Evolutionary conservation across 1,284 basidiomycete species (phyloP), one percentile per base, ranked within the genome.

Genomic region (Ustilago esculenta): DNA sequence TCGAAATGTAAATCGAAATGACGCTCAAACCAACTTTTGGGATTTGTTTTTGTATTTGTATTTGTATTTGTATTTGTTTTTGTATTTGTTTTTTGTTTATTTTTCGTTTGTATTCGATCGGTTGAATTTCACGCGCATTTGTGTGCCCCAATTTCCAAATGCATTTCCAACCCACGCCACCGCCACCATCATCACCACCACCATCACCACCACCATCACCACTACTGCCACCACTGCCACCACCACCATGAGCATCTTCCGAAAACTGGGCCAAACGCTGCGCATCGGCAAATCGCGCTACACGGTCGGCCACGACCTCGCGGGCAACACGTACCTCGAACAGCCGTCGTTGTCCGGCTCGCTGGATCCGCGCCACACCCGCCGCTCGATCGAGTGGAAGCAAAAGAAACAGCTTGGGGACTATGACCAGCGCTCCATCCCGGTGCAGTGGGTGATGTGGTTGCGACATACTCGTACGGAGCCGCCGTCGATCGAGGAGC

Each of bases 361-460:
- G 12, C 32, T 39, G 14, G 77, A 79, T 69, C 71, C 73, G 23
- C 63, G 73, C 3, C 71, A 69, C 32, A 76, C 77, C 5, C 69
- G 73, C 1, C 59, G 76, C 4, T 51, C 60, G 11, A 67, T 76
- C 39, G 46, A 66, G 40, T 76, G 66, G 63, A 55, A 45, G 21
- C 59, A 66, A 32, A 74, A 76, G 10, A 34, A 34, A 15, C 57
- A 74, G 27, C 34, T 58, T 17, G 70, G 63, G 12, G 77, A 79
- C 45, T 75, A 78, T 43, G 76, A 78, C 39, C 79, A 76, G 33
- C 50, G 60, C 21, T 63, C 65, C 7, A 65, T 81, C 18, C 77
- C 79, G 5, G 72, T 76, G 6, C 79, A 81, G 48, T 81, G 79
- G 79, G 65, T 69, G 24, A 75, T 75, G 49, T 81, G 79, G 79